phyloP scores from a whole-genome alignment of 1,284 basidiomycete species.

The Austroboletus niveus region DNA sequence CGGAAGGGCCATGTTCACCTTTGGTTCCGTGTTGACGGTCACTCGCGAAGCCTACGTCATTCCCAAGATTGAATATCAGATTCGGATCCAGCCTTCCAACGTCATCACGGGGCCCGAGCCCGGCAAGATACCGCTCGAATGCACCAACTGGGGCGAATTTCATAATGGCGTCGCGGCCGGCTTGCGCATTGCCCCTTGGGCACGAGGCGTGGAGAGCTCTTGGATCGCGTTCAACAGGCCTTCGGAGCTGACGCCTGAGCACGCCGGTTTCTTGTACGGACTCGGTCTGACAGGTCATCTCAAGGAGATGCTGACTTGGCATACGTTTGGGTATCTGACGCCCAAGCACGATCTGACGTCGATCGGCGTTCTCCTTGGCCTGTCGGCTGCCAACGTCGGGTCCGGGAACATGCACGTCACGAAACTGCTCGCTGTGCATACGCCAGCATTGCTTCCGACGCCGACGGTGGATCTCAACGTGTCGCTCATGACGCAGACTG shows the following conservation, averaged over 20 bases:
- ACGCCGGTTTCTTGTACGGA: conserved; percentile 93
- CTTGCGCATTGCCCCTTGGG: conserved; percentile 76
- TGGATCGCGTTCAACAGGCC: conserved; percentile 96
- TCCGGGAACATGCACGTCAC: conserved; percentile 85
- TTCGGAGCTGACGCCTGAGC: conserved; percentile 80
- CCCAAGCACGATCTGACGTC: conserved; percentile 95
- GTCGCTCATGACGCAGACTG: conserved; percentile 85
- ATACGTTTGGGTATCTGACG: conserved; percentile 88
- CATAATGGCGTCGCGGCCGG: conserved; percentile 96
- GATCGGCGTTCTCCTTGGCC: conserved; percentile 88
- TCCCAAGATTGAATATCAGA: conserved; percentile 76
- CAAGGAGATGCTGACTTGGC: conserved; percentile 84
- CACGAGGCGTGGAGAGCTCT: conserved; percentile 80
- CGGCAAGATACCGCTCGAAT: conserved; percentile 68
- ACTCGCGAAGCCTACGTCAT: conserved; percentile 77
- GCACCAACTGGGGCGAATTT: conserved; percentile 90
- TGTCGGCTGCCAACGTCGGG: conserved; percentile 91
- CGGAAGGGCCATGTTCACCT: conserved; percentile 87
- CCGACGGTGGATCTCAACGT: conserved; percentile 89
- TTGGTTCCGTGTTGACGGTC: conserved; percentile 69
- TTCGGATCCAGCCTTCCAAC: conserved; percentile 72
- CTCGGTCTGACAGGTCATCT: conserved; percentile 92
- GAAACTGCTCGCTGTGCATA: conserved; percentile 89
- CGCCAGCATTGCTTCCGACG: conserved; percentile 86
- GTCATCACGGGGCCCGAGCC: conserved; percentile 59